A percentile compares a stretch with the other conserved stretches of the same genome.
Evolutionary conservation across 805 yeast genomes (phyloP).

Genomic region (Brettanomyces sp.): DNA sequence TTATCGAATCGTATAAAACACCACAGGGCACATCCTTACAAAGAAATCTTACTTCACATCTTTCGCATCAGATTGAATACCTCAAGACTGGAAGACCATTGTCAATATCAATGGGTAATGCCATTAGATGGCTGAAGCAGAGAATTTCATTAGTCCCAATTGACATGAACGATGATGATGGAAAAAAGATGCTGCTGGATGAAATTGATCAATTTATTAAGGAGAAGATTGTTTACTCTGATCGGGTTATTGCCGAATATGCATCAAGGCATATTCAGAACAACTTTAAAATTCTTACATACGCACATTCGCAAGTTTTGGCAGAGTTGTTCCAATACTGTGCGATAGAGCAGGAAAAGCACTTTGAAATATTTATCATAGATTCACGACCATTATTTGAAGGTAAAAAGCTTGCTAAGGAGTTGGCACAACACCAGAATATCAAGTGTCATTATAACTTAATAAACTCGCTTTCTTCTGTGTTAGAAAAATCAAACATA

Average conservation of each 20-base stretch:
- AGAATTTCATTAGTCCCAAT: slow-evolving; percentile 77
- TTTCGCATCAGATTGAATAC: slow-evolving; percentile 88
- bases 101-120: slow-evolving; percentile 93
- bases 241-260: slow-evolving; percentile 67
- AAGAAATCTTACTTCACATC: slow-evolving; percentile 78
- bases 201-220: slow-evolving; percentile 73
- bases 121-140: slow-evolving; percentile 94
- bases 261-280: slow-evolving; percentile 71
- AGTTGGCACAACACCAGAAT: slow-evolving; percentile 46
- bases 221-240: slow-evolving; percentile 81
- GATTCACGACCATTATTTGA: slow-evolving; percentile 94
- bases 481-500: slow-evolving; percentile 60
- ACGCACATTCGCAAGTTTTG: slow-evolving; percentile 81
- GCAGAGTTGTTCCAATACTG: slow-evolving; percentile 65
- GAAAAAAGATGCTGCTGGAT: slow-evolving; percentile 53
- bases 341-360: slow-evolving; percentile 47
- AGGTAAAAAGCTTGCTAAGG: slow-evolving; percentile 69
- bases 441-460: slow-evolving; percentile 71
- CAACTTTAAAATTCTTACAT: slow-evolving; percentile 76
- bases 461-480: slow-evolving; percentile 69
- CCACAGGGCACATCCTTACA: slow-evolving; percentile 80
- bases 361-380: slow-evolving; percentile 73
- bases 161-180: slow-evolving; percentile 56
- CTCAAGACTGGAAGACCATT: slow-evolving; percentile 86
- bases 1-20: slow-evolving; percentile 71